Evolutionary conservation across 1,139 yeast genomes (phyloP).

Genomic region (Debaryomycetaceae sp.): DNA sequence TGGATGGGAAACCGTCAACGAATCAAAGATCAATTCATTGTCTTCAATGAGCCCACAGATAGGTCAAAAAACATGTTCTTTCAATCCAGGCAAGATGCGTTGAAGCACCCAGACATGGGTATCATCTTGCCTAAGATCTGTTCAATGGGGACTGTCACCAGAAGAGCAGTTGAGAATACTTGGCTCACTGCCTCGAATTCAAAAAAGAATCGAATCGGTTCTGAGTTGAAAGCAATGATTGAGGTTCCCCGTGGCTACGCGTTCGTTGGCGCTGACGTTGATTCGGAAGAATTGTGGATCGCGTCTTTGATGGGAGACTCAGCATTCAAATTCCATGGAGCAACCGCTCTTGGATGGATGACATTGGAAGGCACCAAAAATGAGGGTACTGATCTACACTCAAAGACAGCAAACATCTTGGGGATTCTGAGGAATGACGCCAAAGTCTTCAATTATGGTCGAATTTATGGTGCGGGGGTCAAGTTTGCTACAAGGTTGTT

Average conservation of each 20-base stretch:
- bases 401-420: constrained; percentile 85
- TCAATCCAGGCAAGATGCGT: constrained; percentile 19
- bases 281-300: constrained; percentile 97
- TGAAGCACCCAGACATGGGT: constrained; percentile 40
- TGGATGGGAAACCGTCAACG: constrained; percentile 92
- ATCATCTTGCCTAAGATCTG: constrained; percentile 78
- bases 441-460: constrained; percentile 90
- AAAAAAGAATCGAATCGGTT: constrained; percentile 78
- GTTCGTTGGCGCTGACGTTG: constrained; percentile 98
- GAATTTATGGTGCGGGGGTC: constrained; percentile 97
- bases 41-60: constrained; percentile 31
- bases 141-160: constrained; percentile 94
- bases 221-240: constrained; percentile 85
- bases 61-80: constrained; percentile 23
- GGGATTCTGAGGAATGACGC: constrained; percentile 92
- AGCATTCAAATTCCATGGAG: constrained; percentile 83
- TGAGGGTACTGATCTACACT: constrained; percentile 91
- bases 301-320: constrained; percentile 95
- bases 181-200: constrained; percentile 98
- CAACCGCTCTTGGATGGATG: constrained; percentile 99
- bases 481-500: constrained; percentile 80
- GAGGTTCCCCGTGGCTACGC: constrained; percentile 86
- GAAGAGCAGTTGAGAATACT: constrained; percentile 95
- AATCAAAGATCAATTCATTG: constrained; percentile 80
- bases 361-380: constrained; percentile 91